phyloP scores from a whole-genome alignment of 139 green algal species.

The Haematococcus lacustris region DNA sequence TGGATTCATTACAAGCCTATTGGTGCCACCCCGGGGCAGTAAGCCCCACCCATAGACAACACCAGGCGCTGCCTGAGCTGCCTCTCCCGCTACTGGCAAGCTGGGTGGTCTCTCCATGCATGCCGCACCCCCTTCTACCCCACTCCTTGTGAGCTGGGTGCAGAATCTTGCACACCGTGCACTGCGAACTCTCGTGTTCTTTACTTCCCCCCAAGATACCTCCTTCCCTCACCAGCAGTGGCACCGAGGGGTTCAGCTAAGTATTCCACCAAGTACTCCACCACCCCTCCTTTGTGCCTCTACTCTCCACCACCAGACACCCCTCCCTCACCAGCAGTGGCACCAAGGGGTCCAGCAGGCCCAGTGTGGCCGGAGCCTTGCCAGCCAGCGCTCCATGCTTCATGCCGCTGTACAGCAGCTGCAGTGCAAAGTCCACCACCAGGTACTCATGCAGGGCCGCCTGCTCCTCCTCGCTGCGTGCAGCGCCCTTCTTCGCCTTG shows the following conservation, averaged over 20 bases:
- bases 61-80: no score
- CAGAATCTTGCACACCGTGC: background rate
- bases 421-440: constrained; percentile 73
- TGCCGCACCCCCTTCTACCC: no score
- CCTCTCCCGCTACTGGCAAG: no score
- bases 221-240: constrained; percentile 55
- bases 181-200: background rate
- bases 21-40: no score
- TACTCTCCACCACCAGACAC: constrained; percentile 23
- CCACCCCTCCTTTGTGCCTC: background rate
- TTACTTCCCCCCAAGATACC: background rate
- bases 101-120: no score
- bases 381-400: constrained; percentile 27
- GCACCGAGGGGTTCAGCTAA: constrained; percentile 66
- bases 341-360: constrained; percentile 64
- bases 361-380: constrained; percentile 18
- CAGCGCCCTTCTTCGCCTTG: background rate
- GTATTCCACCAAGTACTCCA: no score
- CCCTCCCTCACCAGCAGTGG: constrained; percentile 64
- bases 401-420: constrained; percentile 45
- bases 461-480: constrained; percentile 2
- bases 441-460: constrained; percentile 64
- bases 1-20: no score
- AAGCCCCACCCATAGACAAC: no score
- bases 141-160: background rate